These are phyloP conservation scores for Naganishia friedmannii DNA, from an alignment of 768 basidiomycete genomes.

Conservation along the genomic window DNA sequence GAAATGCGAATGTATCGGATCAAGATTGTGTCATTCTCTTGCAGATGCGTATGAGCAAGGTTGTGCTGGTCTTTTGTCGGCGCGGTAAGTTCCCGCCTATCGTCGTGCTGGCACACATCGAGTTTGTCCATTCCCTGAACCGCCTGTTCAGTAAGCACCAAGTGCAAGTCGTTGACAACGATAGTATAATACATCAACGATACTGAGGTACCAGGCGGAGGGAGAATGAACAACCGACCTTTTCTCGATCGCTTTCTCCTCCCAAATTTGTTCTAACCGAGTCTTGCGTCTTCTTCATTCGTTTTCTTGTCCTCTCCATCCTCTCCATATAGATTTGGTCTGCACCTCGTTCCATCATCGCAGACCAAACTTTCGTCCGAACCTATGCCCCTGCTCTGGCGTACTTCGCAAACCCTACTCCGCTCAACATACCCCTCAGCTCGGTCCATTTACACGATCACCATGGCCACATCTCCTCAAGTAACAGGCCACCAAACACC, in stretches of 20 bases:
- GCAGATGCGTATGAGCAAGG: neutral
- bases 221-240: too few species aligned
- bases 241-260: conserved; percentile 12
- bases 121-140: too few species aligned
- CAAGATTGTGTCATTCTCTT: neutral
- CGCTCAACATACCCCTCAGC: neutral
- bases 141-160: too few species aligned
- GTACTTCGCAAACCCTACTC: neutral
- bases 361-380: neutral
- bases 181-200: too few species aligned
- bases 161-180: too few species aligned
- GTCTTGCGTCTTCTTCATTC: neutral
- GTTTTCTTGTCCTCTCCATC: neutral
- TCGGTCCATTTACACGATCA: neutral
- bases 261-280: conserved; percentile 16
- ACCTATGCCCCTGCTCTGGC: conserved; percentile 1
- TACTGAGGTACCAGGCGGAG: too few species aligned
- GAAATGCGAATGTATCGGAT: neutral
- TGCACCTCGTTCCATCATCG: too few species aligned
- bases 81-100: too few species aligned
- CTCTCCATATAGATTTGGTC: too few species aligned
- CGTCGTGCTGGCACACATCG: too few species aligned
- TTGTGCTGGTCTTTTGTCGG: too few species aligned
- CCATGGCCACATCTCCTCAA: neutral
- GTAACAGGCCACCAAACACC: neutral